Evolutionary conservation across 2,329 filamentous ascomycete genomes (phyloP).

Genomic region (Uncinocarpus reesii): DNA sequence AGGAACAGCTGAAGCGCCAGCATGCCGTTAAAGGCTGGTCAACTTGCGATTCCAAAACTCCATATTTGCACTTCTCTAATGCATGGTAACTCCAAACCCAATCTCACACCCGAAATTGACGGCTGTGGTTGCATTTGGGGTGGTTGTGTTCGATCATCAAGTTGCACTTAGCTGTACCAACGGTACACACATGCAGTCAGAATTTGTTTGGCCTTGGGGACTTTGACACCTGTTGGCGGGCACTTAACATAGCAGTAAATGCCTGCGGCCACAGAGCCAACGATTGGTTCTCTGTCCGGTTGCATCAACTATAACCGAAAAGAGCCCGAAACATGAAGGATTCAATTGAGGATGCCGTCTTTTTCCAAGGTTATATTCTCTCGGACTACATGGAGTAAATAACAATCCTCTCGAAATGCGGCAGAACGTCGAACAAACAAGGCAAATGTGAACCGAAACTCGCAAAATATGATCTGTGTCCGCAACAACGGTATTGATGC

Average conservation of each 20-base stretch:
- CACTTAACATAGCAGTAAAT: no score
- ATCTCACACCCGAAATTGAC: neutral
- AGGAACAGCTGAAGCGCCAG: neutral
- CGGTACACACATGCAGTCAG: no score
- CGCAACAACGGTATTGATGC: neutral
- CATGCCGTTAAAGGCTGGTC: neutral
- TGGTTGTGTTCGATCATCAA: no score
- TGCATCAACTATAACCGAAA: neutral
- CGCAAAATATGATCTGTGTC: neutral
- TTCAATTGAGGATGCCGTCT: neutral
- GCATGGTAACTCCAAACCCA: neutral
- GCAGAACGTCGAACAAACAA: neutral
- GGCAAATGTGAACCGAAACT: neutral
- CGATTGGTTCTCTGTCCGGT: neutral
- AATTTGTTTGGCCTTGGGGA: no score
- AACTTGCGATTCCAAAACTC: neutral
- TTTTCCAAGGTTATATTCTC: neutral
- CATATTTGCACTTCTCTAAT: neutral
- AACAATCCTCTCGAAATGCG: neutral
- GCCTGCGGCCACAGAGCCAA: no score
- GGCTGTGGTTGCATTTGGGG: no score
- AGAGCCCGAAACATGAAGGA: neutral
- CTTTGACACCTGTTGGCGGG: no score
- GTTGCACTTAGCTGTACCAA: no score
- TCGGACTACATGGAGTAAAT: constrained; percentile 1